A percentile compares a stretch with the other conserved stretches of the same genome.
Conservation (phyloP, 257 asterid genomes). For the Fraxinus anomala region DNA sequence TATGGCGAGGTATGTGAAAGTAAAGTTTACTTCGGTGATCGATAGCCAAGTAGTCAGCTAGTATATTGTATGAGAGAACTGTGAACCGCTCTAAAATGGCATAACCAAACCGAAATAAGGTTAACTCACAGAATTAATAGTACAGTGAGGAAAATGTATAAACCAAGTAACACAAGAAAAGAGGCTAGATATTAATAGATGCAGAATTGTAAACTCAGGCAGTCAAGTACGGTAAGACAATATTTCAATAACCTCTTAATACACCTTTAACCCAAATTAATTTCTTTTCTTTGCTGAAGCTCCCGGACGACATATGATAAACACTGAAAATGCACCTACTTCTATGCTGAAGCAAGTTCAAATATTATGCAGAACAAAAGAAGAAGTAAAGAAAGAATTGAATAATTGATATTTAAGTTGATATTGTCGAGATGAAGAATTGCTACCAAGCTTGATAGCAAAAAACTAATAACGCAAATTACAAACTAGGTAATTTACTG, state of each 20-base stretch:
- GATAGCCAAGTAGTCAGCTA: constrained; percentile 82
- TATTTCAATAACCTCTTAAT: not conserved
- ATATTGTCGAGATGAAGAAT: not conserved
- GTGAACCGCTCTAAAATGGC: constrained; percentile 70
- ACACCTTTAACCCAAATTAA: not conserved
- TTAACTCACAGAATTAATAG: constrained; percentile 14
- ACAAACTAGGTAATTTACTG: not conserved
- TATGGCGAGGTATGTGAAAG: constrained; percentile 70
- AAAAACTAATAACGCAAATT: not conserved
- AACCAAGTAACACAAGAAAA: not conserved
- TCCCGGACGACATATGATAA: not conserved
- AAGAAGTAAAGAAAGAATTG: not conserved
- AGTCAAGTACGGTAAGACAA: not conserved
- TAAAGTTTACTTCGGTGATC: constrained; percentile 73
- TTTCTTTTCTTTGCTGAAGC: not conserved
- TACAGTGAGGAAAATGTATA: constrained; percentile 4
- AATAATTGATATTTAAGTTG: constrained; percentile 1
- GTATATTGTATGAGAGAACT: constrained; percentile 84
- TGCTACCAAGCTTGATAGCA: constrained; percentile 1
- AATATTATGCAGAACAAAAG: not conserved
- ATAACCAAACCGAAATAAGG: constrained; percentile 26
- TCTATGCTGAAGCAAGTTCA: not conserved
- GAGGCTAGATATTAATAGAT: constrained; percentile 5
- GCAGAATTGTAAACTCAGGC: constrained; percentile 11
- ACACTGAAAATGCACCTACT: not conserved